Conservation (phyloP, 1,139 yeast species). For the Spathaspora jeffriesii region DNA sequence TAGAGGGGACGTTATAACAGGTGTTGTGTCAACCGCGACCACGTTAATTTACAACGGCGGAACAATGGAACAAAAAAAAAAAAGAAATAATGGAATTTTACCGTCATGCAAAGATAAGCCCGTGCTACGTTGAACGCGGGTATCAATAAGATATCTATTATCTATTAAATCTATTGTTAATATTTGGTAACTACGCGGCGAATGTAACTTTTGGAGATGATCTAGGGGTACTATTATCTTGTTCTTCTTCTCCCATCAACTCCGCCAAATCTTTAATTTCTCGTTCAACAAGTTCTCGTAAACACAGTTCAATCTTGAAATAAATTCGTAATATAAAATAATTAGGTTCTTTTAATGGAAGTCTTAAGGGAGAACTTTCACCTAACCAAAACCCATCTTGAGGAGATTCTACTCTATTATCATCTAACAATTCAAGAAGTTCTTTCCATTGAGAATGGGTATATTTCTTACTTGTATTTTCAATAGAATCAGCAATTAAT, state of each 20-base stretch:
- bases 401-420: slow-evolving; percentile 2
- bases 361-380: slow-evolving; percentile 62
- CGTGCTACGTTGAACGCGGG: too few species aligned
- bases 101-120: too few species aligned
- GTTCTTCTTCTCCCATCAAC: not conserved
- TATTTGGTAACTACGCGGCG: not conserved
- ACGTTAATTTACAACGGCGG: too few species aligned
- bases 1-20: not conserved
- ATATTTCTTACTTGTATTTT: slow-evolving; percentile 31
- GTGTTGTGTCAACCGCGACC: not conserved
- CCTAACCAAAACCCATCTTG: slow-evolving; percentile 48
- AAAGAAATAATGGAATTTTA: too few species aligned
- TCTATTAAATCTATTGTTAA: not conserved
- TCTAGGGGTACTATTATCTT: not conserved
- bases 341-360: slow-evolving; percentile 67
- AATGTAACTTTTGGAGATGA: not conserved
- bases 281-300: slow-evolving; percentile 17
- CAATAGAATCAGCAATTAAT: slow-evolving; percentile 31
- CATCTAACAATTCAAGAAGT: slow-evolving; percentile 18
- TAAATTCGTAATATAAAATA: slow-evolving; percentile 54
- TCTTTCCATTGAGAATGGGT: slow-evolving; percentile 33
- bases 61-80: too few species aligned
- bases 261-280: slow-evolving; percentile 12
- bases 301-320: slow-evolving; percentile 22
- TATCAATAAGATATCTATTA: too few species aligned